phyloP scores from a whole-genome alignment of 306 rosid genomes.

The Cucumis hystrix region DNA sequence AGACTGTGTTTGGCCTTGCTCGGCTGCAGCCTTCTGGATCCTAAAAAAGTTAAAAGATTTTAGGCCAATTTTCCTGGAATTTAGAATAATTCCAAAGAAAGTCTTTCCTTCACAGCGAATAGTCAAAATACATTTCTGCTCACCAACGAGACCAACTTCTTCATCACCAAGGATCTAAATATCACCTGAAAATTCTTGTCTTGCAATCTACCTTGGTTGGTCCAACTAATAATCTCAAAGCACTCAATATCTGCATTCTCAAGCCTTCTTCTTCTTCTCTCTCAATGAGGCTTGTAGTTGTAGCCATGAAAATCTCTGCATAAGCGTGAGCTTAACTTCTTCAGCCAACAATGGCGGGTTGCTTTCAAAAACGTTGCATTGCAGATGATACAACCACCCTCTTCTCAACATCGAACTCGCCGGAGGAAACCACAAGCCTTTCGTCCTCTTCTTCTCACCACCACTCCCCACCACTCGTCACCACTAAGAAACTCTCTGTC shows the following conservation, averaged over 20 bases:
- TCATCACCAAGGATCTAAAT: neutral
- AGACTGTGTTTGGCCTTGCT: neutral
- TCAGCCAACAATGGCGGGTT: neutral
- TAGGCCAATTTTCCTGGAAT: neutral
- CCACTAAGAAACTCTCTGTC: constrained; percentile 28
- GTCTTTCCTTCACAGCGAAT: neutral
- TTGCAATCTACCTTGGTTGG: neutral
- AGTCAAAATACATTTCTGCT: neutral
- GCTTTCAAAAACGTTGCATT: neutral
- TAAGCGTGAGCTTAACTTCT: neutral
- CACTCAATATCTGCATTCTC: neutral
- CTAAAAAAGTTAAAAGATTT: neutral
- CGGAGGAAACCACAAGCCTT: constrained; percentile 40
- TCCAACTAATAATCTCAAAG: neutral
- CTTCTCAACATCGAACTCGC: constrained; percentile 34
- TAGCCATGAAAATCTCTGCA: neutral
- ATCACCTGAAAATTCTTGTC: neutral
- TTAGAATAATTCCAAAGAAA: neutral
- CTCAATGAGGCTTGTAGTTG: neutral
- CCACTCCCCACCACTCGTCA: constrained; percentile 23
- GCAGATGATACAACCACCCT: neutral
- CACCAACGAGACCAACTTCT: constrained; percentile 7
- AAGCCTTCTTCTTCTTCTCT: neutral
- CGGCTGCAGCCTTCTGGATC: neutral
- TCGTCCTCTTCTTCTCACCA: constrained; percentile 49